phyloP scores from a whole-genome alignment of 2,329 filamentous ascomycete species.

The Herpotrichia juniperi region DNA sequence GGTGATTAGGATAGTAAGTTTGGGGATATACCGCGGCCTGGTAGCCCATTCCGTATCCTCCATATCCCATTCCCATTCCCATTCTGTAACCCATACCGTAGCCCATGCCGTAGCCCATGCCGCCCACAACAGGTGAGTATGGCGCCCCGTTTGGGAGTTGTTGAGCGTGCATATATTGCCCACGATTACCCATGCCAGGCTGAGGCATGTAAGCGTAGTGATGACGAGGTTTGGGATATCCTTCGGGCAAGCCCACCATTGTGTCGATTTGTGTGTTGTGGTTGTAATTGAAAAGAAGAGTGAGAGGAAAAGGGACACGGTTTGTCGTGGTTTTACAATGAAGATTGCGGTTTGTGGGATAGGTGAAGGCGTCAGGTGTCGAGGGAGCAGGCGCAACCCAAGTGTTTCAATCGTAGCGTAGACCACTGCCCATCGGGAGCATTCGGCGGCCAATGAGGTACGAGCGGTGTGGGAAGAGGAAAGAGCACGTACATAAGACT shows the following conservation, averaged over 20 bases:
- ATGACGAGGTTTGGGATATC: constrained; percentile 38
- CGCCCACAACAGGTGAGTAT: neutral
- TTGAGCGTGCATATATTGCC: neutral
- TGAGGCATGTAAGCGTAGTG: constrained; percentile 38
- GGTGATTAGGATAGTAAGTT: constrained; percentile 17
- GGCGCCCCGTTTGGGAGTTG: constrained; percentile 3
- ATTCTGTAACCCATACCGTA: constrained; percentile 16
- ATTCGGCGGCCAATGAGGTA: neutral
- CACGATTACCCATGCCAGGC: constrained; percentile 28
- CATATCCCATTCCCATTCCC: constrained; percentile 1
- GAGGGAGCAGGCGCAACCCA: constrained; percentile 6
- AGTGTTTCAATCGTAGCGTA: neutral
- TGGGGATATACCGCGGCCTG: constrained; percentile 10
- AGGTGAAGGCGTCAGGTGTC: constrained; percentile 3
- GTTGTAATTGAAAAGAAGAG: neutral
- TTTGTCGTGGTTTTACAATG: neutral
- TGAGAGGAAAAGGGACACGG: neutral
- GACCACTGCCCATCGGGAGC: neutral
- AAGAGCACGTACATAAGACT: constrained; percentile 20
- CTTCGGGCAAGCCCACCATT: constrained; percentile 9
- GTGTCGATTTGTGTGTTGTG: neutral
- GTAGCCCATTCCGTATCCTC: constrained; percentile 1
- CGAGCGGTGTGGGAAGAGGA: constrained; percentile 7
- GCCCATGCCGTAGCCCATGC: constrained; percentile 18
- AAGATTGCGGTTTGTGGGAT: neutral